Evolutionary conservation across 139 green algal species (phyloP), one percentile per base, ranked within the genome.

Genomic region (Volvox africanus): DNA sequence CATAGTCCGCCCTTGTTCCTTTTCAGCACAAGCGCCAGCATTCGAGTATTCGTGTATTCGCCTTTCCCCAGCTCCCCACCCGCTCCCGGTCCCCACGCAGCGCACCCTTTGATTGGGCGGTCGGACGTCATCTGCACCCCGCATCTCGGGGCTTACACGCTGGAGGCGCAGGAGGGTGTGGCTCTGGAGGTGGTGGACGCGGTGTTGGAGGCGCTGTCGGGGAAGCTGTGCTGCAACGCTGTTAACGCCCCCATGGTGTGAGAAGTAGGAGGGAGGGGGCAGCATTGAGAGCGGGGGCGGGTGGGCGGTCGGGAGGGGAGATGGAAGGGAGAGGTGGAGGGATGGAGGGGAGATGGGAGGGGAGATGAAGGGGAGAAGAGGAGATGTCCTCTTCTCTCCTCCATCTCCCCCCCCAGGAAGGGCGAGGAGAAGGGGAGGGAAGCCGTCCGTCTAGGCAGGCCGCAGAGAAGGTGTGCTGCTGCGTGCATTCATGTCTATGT

Each of bases 131-230:
- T 99, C 71, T 97, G 94, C 94, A 99, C 98, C 9, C 98, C 98
- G 24, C 98, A 99, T 95, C 93, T 99, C 90, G 98, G 98, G 75
- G 98, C 98, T 79, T 97, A 91, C 92, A 99, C 98, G 24, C 83
- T 73, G 2, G 98, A 99, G 93, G 98, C 98, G 2, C 98, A 99
- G 94, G 98, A 99, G 93, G 98, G 97, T 32, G 98, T 99, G 73
- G 96, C 98, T 17, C 94, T 98, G 0, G 98, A 99, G 93, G 98
- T 99, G 92, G 98, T 97, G 16, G 97, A 99, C 92, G 98, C 97
- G 12, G 98, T 99, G 24, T 92, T 98, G 36, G 94, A 95, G 55
- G 97, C 98, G 9, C 97, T 99, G 37, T 92, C 95, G 78, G 98
- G 98, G 79, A 96, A 98, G 93, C 95, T 99, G 77, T 96, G 94